These are phyloP conservation scores for Cladosporium cucumerinum DNA, from an alignment of 2,329 filamentous ascomycete genomes.

Conservation along the genomic window DNA sequence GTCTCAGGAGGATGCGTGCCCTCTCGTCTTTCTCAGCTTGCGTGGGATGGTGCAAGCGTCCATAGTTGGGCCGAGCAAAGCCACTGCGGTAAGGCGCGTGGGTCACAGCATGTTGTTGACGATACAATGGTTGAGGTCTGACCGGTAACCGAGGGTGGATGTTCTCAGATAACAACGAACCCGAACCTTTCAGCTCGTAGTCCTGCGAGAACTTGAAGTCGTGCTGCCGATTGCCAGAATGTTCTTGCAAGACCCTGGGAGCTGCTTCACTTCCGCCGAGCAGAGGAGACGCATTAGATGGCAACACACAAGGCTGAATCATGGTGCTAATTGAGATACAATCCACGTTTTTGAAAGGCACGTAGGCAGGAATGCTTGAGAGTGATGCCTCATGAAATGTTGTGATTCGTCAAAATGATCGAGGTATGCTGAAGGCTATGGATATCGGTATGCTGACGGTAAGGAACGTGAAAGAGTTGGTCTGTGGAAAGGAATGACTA, in stretches of 20 bases:
- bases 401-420: conserved; percentile 11
- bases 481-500: conserved; percentile 43
- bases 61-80: conserved; percentile 1
- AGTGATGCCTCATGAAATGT: conserved; percentile 27
- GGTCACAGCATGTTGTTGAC: not conserved
- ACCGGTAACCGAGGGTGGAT: conserved; percentile 4
- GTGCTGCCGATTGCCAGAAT: conserved; percentile 40
- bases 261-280: conserved; percentile 26
- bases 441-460: conserved; percentile 38
- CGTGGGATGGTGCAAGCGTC: not conserved
- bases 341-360: conserved; percentile 25
- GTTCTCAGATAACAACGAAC: conserved; percentile 31
- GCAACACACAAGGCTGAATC: conserved; percentile 38
- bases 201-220: conserved; percentile 10
- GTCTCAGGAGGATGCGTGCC: conserved; percentile 17
- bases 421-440: conserved; percentile 10
- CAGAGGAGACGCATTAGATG: conserved; percentile 42
- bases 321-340: conserved; percentile 23
- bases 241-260: conserved; percentile 40
- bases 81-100: conserved; percentile 4
- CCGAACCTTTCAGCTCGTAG: conserved; percentile 33
- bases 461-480: conserved; percentile 43
- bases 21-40: conserved; percentile 9
- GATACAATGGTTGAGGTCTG: conserved; percentile 10
- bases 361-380: conserved; percentile 31